Evolutionary conservation across 345 rosid genomes (phyloP), one percentile per base, ranked within the genome.

Genomic region (Ricinus communis): DNA sequence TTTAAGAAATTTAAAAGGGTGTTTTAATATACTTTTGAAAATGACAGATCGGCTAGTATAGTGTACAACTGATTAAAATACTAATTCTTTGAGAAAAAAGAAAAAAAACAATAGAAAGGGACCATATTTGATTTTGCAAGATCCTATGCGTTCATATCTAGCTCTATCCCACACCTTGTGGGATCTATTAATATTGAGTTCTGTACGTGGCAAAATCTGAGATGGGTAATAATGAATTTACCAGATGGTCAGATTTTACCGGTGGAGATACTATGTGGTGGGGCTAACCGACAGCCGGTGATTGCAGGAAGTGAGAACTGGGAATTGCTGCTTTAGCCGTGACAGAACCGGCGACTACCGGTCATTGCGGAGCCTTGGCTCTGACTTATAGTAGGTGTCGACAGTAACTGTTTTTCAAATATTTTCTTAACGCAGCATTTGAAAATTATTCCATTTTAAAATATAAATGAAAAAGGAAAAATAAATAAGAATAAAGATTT

Each of bases 301-400:
- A 36, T 57, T 22, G 47, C 45, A n/a, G 1, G 50, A 27, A 43
- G 27, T 22, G 63, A 60, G 4, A 31, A 5, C 27, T 25, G 28
- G 74, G 51, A 30, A 64, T 25, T 14, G 58, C 54, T 45, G 74
- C 77, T 82, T 82, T 68, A 70, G 82, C 85, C 95, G 91, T 87
- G 68, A 80, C 75, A 74, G 80, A 70, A 83, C 88, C 77, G 90
- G 92, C 76, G 84, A 71, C 77, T 60, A 16, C 80, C 88, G 82
- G 87, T 81, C 71, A 74, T 79, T 76, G 62, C 83, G 87, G 89
- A 74, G 74, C 51, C 50, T 71, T 89, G 91, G 81, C 62, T 77
- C 74, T 85, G 88, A 87, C 86, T 79, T 47, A 0, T 11, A 0
- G 1, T 50, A 69, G 79, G 81, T 82, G 86, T 68, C 79, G 24